Base-by-base conservation (phyloP, 2,329 filamentous ascomycete genomes). In the Balansia obtecta region DNA sequence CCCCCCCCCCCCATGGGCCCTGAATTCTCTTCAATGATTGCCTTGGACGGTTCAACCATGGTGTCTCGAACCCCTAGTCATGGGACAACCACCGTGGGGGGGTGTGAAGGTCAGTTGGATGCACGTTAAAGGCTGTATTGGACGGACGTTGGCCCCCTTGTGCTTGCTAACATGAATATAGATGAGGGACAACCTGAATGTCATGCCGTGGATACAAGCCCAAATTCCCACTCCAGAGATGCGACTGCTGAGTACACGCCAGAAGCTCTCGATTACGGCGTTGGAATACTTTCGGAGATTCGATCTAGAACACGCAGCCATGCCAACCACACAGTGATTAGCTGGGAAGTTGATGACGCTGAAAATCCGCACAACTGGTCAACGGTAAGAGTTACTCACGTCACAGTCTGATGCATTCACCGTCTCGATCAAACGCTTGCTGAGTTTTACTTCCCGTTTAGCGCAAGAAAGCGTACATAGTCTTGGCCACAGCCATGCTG, bases 301-400 rank as follows among this genome's bases (percentile, higher is more conserved):
- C 61, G 60, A 34, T 67, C 66, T 6, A 57, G 62, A 30, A 66
- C 65, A 11, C 56, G 61, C 44, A 67, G 63, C 32, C 59, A 59
- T 40, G 61, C 63, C 6, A 58, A 63, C 41, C 61, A 66, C 42
- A 58, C 60, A 2, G 54, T 74, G 38, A 64, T 77, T 54, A 64
- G 67, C 2, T 78, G 75, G 73, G 67, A 70, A 3, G 55, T 65
- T 2, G 60, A 72, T 42, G 75, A 78, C 53, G 63, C 68, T 1
- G 74, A 76, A 51, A 76, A 78, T 50, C 75, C 75, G 2, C 69
- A 76, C 59, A 77, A 78, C 59, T 79, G 73, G 72, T 64, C 71
- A 13, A 58, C 53, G 45, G 68, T 69, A 59, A 53, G 63, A 27
- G 27, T 3, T 27, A 4, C 27, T 27, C 27, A 27, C 7, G 8